Evolutionary conservation across 306 rosid genomes (phyloP), one percentile per base, ranked within the genome.

Genomic region (Senna tora): DNA sequence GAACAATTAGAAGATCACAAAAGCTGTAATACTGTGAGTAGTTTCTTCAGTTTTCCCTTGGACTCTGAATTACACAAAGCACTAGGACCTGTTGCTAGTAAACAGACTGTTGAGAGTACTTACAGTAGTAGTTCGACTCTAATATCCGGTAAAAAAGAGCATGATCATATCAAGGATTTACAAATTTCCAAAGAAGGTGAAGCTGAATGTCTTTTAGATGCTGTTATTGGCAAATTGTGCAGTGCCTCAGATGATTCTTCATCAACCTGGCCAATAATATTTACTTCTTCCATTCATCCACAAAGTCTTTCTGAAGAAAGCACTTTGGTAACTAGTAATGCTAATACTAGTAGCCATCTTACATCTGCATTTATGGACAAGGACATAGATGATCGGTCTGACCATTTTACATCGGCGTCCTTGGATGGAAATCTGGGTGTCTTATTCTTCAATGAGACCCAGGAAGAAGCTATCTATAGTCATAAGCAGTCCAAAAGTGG

Each of bases 11-110:
- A 67, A 76, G n/a, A 63, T 64, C 69, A 61, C 59, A 55, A 69
- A 54, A 64, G 33, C 63, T 32, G 36, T 56, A 61, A 59, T 62
- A 72, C 43, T 56, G 49, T 42, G 67, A 67, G 73, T n/a, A 75
- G 62, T 75, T 72, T 72, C 62, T 76, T 75, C 63, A 72, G 72
- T 57, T 82, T 85, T 74, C 87, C 88, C 8, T 65, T 80, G 4
- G 87, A 75, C 57, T 73, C 76, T 69, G 97, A 85, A 76, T 87
- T 87, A 77, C 86, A 83, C 74, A 69, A 77, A 82, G 88, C 85
- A 69, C 84, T 86, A 77, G 92, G 84, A 47, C 73, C 86, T 60
- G 38, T 73, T 80, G 50, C 75, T 28, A 76, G 66, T 77, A 16
- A 52, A 25, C 75, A 68, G n/a, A 39, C 79, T 10, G n/a, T 46